These are phyloP conservation scores for Lactifluus echinatus DNA, from an alignment of 768 basidiomycete genomes.

Conservation along the genomic window DNA sequence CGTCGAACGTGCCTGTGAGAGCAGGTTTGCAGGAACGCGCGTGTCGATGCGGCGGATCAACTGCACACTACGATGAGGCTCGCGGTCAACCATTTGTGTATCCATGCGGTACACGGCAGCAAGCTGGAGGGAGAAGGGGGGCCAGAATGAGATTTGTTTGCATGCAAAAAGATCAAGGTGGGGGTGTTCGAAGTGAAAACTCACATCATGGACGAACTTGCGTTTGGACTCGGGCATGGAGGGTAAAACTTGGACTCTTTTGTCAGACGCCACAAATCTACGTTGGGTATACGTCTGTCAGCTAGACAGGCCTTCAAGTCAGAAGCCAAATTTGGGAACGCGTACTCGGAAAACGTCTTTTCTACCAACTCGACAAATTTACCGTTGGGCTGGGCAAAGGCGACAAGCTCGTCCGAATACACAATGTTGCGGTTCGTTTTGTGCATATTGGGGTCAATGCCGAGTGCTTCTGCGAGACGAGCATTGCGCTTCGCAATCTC, in stretches of 20 bases:
- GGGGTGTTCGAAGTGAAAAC: conserved; percentile 25
- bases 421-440: conserved; percentile 34
- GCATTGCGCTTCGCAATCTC: conserved; percentile 79
- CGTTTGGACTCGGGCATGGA: conserved; percentile 73
- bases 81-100: conserved; percentile 82
- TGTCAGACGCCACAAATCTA: conserved; percentile 65
- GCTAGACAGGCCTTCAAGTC: too few relatives aligned
- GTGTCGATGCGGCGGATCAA: conserved; percentile 78
- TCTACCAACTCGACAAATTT: conserved; percentile 72
- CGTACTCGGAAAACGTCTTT: conserved; percentile 72
- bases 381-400: conserved; percentile 49
- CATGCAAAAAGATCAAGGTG: conserved; percentile 1
- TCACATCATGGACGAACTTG: conserved; percentile 73
- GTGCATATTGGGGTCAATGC: conserved; percentile 54
- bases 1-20: conserved; percentile 35
- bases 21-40: conserved; percentile 59
- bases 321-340: background rate
- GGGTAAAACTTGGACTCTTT: conserved; percentile 63
- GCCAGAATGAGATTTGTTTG: conserved; percentile 2
- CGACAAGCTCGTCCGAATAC: conserved; percentile 56
- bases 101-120: conserved; percentile 77
- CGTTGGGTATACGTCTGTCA: background rate
- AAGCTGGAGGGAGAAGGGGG: conserved; percentile 37
- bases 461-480: conserved; percentile 82
- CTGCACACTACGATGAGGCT: conserved; percentile 81